Evolutionary conservation across 2,329 filamentous ascomycete species (phyloP).

Genomic region (Aspergillus sp.): DNA sequence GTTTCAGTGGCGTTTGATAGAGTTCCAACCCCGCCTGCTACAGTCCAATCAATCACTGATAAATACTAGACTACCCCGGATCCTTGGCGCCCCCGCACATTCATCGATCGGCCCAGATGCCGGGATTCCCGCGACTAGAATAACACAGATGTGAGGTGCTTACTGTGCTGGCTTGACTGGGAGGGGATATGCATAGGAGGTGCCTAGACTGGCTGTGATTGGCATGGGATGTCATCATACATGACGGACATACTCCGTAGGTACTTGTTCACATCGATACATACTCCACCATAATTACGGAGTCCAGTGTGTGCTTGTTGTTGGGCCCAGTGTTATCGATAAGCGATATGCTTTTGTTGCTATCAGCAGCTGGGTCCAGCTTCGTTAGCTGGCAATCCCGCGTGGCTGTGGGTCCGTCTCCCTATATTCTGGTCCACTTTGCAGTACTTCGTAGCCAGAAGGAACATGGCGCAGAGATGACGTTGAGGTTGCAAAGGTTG

Average conservation of each 20-base stretch:
- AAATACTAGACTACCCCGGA: conserved; percentile 8
- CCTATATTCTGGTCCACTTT: too few relatives aligned
- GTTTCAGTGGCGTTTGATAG: not conserved
- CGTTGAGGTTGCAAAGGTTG: too few relatives aligned
- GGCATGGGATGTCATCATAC: not conserved
- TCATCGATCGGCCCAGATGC: not conserved
- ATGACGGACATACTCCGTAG: too few relatives aligned
- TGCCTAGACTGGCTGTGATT: not conserved
- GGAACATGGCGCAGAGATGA: too few relatives aligned
- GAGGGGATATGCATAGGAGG: not conserved
- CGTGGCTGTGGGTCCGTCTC: too few relatives aligned
- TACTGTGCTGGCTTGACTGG: not conserved
- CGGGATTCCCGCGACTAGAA: not conserved
- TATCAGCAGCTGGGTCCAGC: too few relatives aligned
- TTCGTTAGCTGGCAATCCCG: too few relatives aligned
- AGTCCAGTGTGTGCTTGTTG: not conserved
- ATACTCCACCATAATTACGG: too few relatives aligned
- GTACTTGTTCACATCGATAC: too few relatives aligned
- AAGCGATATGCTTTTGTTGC: not conserved
- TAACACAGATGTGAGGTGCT: not conserved
- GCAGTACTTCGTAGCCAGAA: too few relatives aligned
- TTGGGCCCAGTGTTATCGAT: not conserved
- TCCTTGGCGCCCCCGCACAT: conserved; percentile 11
- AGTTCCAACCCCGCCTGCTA: conserved; percentile 6
- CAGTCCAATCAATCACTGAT: not conserved